These are phyloP conservation scores for Termitomyces sp. DNA, from an alignment of 768 basidiomycete genomes.

Conservation along the genomic window DNA sequence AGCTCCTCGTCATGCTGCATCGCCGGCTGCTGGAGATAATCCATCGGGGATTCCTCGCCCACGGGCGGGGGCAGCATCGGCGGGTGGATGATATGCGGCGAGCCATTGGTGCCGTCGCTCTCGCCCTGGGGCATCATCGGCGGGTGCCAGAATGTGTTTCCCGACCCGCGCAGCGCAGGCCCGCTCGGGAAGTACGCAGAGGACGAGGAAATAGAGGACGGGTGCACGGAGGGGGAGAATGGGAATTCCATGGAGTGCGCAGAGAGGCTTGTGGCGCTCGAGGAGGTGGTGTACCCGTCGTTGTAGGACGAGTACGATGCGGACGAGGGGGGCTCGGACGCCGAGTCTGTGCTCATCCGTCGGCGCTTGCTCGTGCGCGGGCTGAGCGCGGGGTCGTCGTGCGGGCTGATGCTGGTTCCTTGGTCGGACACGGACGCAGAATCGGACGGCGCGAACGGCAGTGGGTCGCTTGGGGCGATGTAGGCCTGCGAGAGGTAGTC, in stretches of 20 bases:
- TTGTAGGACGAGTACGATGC: constrained; percentile 61
- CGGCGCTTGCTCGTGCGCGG: constrained; percentile 60
- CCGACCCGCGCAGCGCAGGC: constrained; percentile 49
- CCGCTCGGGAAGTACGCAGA: constrained; percentile 21
- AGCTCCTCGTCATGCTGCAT: constrained; percentile 67
- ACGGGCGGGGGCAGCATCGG: constrained; percentile 54
- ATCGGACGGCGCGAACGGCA: constrained; percentile 39
- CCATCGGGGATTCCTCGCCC: constrained; percentile 60
- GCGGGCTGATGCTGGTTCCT: no score
- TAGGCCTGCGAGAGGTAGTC: constrained; percentile 60
- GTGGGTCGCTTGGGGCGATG: constrained; percentile 38
- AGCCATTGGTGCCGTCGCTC: constrained; percentile 19
- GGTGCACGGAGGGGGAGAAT: constrained; percentile 33
- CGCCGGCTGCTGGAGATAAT: constrained; percentile 58
- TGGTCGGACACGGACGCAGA: background rate
- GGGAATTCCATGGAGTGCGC: constrained; percentile 67
- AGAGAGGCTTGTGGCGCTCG: constrained; percentile 41
- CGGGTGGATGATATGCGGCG: constrained; percentile 59
- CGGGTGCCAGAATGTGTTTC: constrained; percentile 74
- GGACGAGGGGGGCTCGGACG: constrained; percentile 50
- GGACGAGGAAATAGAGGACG: constrained; percentile 10
- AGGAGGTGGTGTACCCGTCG: constrained; percentile 50
- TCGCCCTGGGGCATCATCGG: constrained; percentile 58
- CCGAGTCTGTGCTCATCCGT: constrained; percentile 61
- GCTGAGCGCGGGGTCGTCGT: constrained; percentile 27